Evolutionary conservation across 345 rosid species (phyloP).

Genomic region (sweet orange (Citrus sinensis)): DVS_A1.0 CM039163.1:49366501-49367000

Average conservation of each 20-base stretch:
- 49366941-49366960: not conserved
- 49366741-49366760: constrained; percentile 62
- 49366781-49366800: constrained; percentile 72
- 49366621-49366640: constrained; percentile 55
- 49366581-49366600: constrained; percentile 58
- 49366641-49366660: constrained; percentile 40
- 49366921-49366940: not conserved
- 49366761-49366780: constrained; percentile 71
- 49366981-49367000: not conserved
- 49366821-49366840: constrained; percentile 69
- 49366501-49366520: not conserved
- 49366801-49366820: constrained; percentile 83
- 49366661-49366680: constrained; percentile 41
- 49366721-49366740: constrained; percentile 53
- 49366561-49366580: constrained; percentile 9
- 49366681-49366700: constrained; percentile 40
- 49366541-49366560: not conserved
- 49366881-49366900: constrained; percentile 88
- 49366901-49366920: constrained; percentile 21
- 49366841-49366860: constrained; percentile 79
- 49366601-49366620: constrained; percentile 56
- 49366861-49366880: constrained; percentile 81
- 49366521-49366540: not conserved
- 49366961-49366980: not conserved
- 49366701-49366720: constrained; percentile 50